Evolutionary conservation across 2,329 filamentous ascomycete species (phyloP), one percentile per base, ranked within the genome.

Genomic region (Fusarium camptoceras): DNA sequence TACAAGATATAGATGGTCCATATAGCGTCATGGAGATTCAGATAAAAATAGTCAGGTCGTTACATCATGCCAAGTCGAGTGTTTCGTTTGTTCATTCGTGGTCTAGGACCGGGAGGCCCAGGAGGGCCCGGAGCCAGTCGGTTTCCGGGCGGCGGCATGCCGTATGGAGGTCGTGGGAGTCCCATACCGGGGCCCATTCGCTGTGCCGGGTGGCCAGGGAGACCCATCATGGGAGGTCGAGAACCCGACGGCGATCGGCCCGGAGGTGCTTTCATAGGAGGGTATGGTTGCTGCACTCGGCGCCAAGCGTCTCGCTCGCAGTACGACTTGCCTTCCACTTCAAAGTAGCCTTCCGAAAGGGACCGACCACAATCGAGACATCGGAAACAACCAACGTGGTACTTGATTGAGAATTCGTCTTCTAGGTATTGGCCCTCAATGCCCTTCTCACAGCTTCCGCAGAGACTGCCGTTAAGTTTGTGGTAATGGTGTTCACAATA

Each of bases 401-500:
- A 96, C 78, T 98, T 98, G 73, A 89, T 86, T 34, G 86, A 83
- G 41, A 84, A 80, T 74, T 94, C 92, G 30, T 96, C 97, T 78
- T 97, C 94, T 39, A 98, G 85, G 75, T 97, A 99, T 73, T 94
- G 91, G 1, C 96, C 96, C 80, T 99, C 96, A 72, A 99, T 98
- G 16, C 96, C 96, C 14, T 85, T 84, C 69, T 92, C 87, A 79
- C 96, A 99, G 30, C 86, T 87, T 18, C 88, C 87, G 78, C 96
- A 99, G 2, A 98, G 83, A 48, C 93, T 97, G 53, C 92, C 91
- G 74, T 98, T 98, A 34, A 96, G 86, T 78, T 92, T 88, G 81
- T 99, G 96, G 78, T 98, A 99, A 80, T 98, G 94, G 51, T 91
- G 89, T 72, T 94, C 91, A 80, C 96, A 98, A 81, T 95, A 98